phyloP scores from a whole-genome alignment of 2,329 filamentous ascomycete genomes.

The Cryphonectria japonica region DNA sequence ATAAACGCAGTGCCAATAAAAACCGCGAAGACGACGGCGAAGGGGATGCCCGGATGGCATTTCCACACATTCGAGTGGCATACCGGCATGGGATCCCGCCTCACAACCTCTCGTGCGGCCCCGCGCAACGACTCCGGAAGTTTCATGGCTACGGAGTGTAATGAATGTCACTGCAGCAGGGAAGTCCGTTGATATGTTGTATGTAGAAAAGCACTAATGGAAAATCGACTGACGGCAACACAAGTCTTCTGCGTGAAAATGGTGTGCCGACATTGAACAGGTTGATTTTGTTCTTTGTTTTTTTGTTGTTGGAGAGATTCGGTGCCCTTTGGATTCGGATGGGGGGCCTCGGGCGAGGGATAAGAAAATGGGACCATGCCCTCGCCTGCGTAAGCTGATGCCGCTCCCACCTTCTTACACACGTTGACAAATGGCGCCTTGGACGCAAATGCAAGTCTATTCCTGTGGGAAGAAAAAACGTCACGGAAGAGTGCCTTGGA shows the following conservation, averaged over 20 bases:
- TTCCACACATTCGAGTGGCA: slow-evolving; percentile 8
- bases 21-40: background rate
- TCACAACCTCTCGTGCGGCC: background rate
- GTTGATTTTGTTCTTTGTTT: background rate
- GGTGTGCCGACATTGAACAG: background rate
- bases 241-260: background rate
- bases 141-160: slow-evolving; percentile 2
- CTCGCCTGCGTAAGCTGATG: slow-evolving; percentile 6
- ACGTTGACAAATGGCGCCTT: background rate
- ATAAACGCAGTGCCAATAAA: slow-evolving; percentile 1
- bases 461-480: background rate
- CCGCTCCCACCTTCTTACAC: background rate
- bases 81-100: background rate
- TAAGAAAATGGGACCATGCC: background rate
- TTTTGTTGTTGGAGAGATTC: background rate
- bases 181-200: background rate
- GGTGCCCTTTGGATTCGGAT: background rate
- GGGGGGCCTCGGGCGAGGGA: background rate
- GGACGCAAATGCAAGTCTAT: background rate
- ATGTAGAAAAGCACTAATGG: background rate
- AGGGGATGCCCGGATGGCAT: slow-evolving; percentile 14
- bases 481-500: background rate
- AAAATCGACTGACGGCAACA: background rate
- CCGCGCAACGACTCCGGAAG: slow-evolving; percentile 4
- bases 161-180: background rate